Evolutionary conservation across 2,329 filamentous ascomycete genomes (phyloP), one percentile per base, ranked within the genome.

Genomic region (Aspergillus phoenicis): DNA sequence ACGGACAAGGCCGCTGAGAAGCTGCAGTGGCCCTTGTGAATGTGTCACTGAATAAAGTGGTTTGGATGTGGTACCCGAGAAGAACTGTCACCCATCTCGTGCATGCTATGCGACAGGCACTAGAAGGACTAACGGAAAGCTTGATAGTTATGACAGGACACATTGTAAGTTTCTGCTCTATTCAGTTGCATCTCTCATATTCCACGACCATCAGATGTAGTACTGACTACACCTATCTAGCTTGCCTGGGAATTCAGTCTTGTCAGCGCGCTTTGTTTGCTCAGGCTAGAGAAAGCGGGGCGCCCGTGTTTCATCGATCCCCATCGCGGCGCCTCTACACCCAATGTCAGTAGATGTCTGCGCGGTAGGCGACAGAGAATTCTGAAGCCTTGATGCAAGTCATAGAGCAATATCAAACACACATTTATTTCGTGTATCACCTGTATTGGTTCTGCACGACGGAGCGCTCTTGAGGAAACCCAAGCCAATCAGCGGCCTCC

Each of bases 401-500:
- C 38, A 20, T 17, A 8, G 22, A 30, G 41, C 11, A n/a, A 11
- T 26, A 8, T 47, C 5, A 39, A 15, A 30, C 53, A 47, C 28
- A 33, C 26, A 56, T 11, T 8, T 24, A 20, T 11, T 13, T 28
- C 13, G 17, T n/a, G 52, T 26, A 15, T 15, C 38, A 55, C 15
- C 52, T 38, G 36, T 45, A 22, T 33, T 45, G n/a, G 17, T 15
- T 20, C 17, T 56, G 22, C 41, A 47, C 5, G 28, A 22, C 26
- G 26, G n/a, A 65, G 58, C 61, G 61, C 59, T 52, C 24, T n/a
- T n/a, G n/a, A 33, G 13, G 45, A 20, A 10, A 22, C n/a, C 10
- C 22, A 28, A n/a, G 22, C 58, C 58, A 62, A 63, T 63, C 17
- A 52, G 8, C 20, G 52, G 45, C 17, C 49, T 60, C 10, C 26